Evolutionary conservation across 257 asterid species (phyloP).

Genomic region (Forsythia suspensa): DNA sequence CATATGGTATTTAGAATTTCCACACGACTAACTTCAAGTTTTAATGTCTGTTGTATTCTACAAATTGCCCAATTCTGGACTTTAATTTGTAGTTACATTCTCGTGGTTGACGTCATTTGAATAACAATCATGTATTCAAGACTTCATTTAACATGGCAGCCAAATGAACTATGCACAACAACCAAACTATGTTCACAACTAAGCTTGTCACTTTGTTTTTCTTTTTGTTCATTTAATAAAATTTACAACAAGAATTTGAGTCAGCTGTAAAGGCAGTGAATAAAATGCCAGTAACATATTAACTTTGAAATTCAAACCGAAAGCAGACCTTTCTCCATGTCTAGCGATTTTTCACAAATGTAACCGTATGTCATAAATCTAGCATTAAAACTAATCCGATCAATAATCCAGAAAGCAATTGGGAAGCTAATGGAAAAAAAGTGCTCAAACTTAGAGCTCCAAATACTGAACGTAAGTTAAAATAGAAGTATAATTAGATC

Average conservation of each 20-base stretch:
- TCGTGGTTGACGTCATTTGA: too few relatives aligned
- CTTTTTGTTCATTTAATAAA: background rate
- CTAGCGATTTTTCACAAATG: background rate
- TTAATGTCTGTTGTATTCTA: too few relatives aligned
- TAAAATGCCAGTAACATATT: background rate
- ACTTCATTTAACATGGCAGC: too few relatives aligned
- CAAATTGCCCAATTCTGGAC: too few relatives aligned
- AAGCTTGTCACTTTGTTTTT: background rate
- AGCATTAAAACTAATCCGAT: background rate
- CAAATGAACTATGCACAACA: background rate
- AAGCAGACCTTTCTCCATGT: background rate
- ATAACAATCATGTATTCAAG: too few relatives aligned
- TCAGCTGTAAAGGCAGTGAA: background rate
- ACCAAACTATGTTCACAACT: background rate
- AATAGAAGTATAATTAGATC: too few relatives aligned
- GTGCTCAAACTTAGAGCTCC: background rate
- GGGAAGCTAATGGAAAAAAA: background rate
- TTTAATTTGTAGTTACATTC: too few relatives aligned
- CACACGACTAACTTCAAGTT: too few relatives aligned
- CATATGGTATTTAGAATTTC: too few relatives aligned
- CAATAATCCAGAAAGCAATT: conserved; percentile 12
- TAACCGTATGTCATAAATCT: background rate
- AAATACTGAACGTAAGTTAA: background rate
- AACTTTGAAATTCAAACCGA: background rate
- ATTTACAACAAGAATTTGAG: background rate